Conservation (phyloP, 1,284 basidiomycete species). For the Calocybe gambosa region DNA sequence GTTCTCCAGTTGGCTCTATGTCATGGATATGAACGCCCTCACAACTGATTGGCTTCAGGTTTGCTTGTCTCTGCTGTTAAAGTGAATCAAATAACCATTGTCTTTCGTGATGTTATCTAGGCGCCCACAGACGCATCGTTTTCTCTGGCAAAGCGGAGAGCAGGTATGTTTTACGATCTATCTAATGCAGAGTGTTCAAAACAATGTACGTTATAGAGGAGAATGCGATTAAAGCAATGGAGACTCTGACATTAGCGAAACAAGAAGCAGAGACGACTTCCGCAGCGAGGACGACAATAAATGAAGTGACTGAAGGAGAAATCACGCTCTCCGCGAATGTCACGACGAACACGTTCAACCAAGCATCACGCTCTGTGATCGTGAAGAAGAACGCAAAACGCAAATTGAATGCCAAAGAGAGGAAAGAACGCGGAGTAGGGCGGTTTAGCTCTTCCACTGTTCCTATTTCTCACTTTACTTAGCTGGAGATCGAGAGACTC, state of each 20-base stretch:
- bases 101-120: conserved; percentile 26
- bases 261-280: conserved; percentile 32
- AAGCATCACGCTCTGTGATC: conserved; percentile 24
- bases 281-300: conserved; percentile 39
- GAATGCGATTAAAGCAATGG: conserved; percentile 39
- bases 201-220: conserved; percentile 29
- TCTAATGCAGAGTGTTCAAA: background rate
- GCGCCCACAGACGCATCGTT: conserved; percentile 63
- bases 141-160: conserved; percentile 49
- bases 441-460: background rate
- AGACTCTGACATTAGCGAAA: conserved; percentile 28
- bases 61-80: conserved; percentile 16
- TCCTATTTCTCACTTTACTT: background rate
- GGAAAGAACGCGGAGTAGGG: conserved; percentile 70
- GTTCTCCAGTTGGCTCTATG: conserved; percentile 88
- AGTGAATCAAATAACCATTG: background rate
- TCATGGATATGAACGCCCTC: conserved; percentile 91
- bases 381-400: conserved; percentile 61
- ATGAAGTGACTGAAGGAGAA: conserved; percentile 38
- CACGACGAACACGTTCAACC: conserved; percentile 27
- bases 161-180: conserved; percentile 34
- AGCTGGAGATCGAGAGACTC: conserved; percentile 68
- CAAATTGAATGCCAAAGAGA: conserved; percentile 74
- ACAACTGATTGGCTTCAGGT: conserved; percentile 91
- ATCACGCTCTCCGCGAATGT: conserved; percentile 34